phyloP scores from a whole-genome alignment of 345 rosid genomes.

The Syzygium aqueum region DNA sequence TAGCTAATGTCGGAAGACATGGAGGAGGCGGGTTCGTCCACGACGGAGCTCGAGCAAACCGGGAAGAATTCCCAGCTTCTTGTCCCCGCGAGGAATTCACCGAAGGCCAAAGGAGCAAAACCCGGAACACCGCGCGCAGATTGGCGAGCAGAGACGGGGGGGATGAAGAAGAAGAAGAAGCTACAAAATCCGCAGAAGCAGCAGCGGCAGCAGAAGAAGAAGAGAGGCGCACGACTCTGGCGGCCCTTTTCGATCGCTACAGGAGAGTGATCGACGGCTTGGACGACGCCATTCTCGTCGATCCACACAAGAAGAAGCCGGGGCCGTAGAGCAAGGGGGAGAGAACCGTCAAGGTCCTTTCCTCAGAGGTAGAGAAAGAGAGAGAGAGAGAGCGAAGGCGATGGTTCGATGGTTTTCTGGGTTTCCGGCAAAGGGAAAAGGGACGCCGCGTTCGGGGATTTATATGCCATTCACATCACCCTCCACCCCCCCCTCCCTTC shows the following conservation, averaged over 20 bases:
- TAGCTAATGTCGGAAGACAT: conserved; percentile 95
- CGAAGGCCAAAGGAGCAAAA: background rate
- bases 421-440: background rate
- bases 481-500: background rate
- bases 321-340: background rate
- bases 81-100: background rate
- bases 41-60: background rate
- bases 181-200: background rate
- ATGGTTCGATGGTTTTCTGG: background rate
- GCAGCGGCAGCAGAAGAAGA: too few species aligned
- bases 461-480: background rate
- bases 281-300: background rate
- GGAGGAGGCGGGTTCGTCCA: conserved; percentile 13
- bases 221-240: background rate
- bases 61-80: background rate
- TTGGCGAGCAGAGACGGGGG: background rate
- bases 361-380: background rate
- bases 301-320: background rate
- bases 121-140: background rate
- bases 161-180: background rate
- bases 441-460: background rate
- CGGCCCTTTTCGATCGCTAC: background rate
- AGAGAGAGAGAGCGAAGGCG: background rate
- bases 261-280: background rate
- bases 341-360: background rate